Percentiles rank a stretch among this genome's conserved stretches.
Conservation (phyloP, 345 rosid genomes). For the Nasturtium officinale region DNA sequence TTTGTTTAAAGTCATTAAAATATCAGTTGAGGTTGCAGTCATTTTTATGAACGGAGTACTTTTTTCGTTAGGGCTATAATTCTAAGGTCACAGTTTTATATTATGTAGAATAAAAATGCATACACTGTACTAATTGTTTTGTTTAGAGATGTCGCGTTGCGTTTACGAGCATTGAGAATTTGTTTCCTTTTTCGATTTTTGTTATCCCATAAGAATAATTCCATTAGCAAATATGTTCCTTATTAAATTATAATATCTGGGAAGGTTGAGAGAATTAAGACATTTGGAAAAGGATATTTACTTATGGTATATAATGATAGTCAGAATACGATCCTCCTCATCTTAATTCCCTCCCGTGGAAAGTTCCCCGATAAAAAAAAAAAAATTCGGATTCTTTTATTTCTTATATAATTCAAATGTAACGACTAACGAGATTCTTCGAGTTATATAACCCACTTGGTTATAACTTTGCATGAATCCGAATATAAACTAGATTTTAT, state of each 20-base stretch:
- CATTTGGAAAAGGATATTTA: constrained; percentile 22
- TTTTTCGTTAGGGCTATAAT: background rate
- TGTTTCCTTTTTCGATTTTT: background rate
- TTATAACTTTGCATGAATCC: constrained; percentile 26
- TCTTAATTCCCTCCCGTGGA: constrained; percentile 25
- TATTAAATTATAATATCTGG: background rate
- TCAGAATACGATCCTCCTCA: constrained; percentile 38
- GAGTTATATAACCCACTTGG: constrained; percentile 22
- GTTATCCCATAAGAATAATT: constrained; percentile 28
- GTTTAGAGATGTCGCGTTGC: constrained; percentile 39
- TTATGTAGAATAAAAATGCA: constrained; percentile 10
- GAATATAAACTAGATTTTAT: constrained; percentile 27
- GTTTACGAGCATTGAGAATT: constrained; percentile 35
- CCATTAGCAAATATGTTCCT: background rate
- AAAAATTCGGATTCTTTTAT: constrained; percentile 26
- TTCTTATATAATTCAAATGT: constrained; percentile 10
- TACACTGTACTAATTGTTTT: background rate
- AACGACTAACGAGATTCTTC: constrained; percentile 6
- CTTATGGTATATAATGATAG: constrained; percentile 29
- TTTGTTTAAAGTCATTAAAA: too few species aligned
- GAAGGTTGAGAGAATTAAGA: constrained; percentile 31
- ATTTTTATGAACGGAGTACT: background rate
- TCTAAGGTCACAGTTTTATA: constrained; percentile 23
- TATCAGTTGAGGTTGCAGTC: constrained; percentile 9
- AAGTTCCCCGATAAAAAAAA: constrained; percentile 10